Percentiles rank a stretch among this genome's conserved stretches.
These are phyloP conservation scores for Plasmodium gonderi DNA, from an alignment of 169 alveolate genomes.

Conservation along the genomic window DNA sequence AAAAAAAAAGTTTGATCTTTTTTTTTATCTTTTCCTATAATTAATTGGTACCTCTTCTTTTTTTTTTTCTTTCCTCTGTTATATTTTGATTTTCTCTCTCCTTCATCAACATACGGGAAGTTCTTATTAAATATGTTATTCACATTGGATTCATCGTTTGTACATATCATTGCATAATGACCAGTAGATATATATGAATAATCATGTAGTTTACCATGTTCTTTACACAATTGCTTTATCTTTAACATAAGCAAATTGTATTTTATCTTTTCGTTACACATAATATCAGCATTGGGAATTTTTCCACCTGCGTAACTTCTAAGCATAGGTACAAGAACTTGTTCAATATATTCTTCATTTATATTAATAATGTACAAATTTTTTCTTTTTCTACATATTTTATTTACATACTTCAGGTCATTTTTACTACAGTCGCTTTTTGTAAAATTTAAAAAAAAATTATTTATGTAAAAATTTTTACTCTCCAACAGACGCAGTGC, in stretches of 20 bases:
- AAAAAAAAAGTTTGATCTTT: constrained; percentile 66
- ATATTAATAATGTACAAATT: constrained; percentile 32
- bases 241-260: constrained; percentile 16
- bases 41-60: constrained; percentile 2
- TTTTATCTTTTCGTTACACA: constrained; percentile 63
- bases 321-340: constrained; percentile 55
- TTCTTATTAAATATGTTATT: constrained; percentile 29
- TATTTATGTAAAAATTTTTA: constrained; percentile 28
- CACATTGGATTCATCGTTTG: constrained; percentile 18
- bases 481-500: constrained; percentile 47
- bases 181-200: constrained; percentile 57
- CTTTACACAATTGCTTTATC: constrained; percentile 2
- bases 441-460: constrained; percentile 24
- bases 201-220: background rate
- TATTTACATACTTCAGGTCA: constrained; percentile 27
- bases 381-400: constrained; percentile 29
- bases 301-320: constrained; percentile 37
- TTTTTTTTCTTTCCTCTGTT: background rate
- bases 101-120: background rate
- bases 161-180: constrained; percentile 65
- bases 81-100: background rate
- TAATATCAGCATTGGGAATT: constrained; percentile 48
- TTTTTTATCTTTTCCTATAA: constrained; percentile 23
- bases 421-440: constrained; percentile 53
- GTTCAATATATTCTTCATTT: constrained; percentile 39